phyloP scores from a whole-genome alignment of 2,329 filamentous ascomycete species.

The Phoma sp. region DNA sequence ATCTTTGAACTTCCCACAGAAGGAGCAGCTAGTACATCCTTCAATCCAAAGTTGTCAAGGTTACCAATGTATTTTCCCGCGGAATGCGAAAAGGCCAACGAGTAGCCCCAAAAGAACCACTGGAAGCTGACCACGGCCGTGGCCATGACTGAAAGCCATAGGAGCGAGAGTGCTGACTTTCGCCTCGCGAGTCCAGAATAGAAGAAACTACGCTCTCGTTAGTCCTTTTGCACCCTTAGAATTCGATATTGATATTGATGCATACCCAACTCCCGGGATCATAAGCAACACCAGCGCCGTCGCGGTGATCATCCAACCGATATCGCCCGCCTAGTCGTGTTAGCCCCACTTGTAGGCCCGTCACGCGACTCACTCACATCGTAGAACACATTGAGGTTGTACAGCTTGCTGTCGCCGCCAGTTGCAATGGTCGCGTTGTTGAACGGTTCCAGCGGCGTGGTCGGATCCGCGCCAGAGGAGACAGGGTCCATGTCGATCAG shows the following conservation, averaged over 20 bases:
- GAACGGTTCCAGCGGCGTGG: slow-evolving; percentile 42
- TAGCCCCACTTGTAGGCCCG: slow-evolving; percentile 30
- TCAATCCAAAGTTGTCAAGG: slow-evolving; percentile 79
- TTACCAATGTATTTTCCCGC: slow-evolving; percentile 79
- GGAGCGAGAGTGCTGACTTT: slow-evolving; percentile 85
- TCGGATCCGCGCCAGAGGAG: slow-evolving; percentile 35
- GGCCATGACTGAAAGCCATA: slow-evolving; percentile 84
- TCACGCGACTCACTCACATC: slow-evolving; percentile 59
- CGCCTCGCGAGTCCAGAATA: slow-evolving; percentile 88
- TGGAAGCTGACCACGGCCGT: slow-evolving; percentile 82
- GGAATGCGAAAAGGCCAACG: slow-evolving; percentile 78
- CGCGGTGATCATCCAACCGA: slow-evolving; percentile 79
- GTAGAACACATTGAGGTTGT: slow-evolving; percentile 86
- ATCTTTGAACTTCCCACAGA: slow-evolving; percentile 75
- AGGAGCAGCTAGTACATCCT: slow-evolving; percentile 73
- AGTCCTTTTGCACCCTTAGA: background rate
- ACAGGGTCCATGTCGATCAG: slow-evolving; percentile 36
- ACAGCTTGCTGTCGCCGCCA: slow-evolving; percentile 69
- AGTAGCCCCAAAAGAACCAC: slow-evolving; percentile 97
- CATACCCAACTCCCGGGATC: slow-evolving; percentile 83
- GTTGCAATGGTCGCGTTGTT: slow-evolving; percentile 66
- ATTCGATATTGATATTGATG: slow-evolving; percentile 17
- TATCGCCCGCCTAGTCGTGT: slow-evolving; percentile 70
- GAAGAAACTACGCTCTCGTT: slow-evolving; percentile 70
- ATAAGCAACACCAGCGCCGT: slow-evolving; percentile 85